Percentiles rank a stretch among this genome's conserved stretches.
Evolutionary conservation across 768 basidiomycete species (phyloP).

Genomic region (Porphyrellus cyaneotinctus): DNA sequence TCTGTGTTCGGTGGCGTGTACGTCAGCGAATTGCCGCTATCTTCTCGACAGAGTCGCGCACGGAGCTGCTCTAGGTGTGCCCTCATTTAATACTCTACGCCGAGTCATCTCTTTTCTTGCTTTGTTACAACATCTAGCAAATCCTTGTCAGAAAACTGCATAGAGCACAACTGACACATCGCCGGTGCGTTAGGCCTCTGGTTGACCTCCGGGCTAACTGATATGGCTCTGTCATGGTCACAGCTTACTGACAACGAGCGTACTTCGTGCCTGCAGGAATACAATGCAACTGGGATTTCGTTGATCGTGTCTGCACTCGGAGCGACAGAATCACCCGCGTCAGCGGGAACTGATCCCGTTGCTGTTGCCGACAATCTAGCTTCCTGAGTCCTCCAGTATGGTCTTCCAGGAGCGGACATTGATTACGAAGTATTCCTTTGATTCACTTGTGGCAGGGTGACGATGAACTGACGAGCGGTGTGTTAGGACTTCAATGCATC

Average conservation of each 20-base stretch:
- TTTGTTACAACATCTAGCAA: no score
- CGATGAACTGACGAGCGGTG: no score
- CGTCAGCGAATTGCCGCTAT: no score
- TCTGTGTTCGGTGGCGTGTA: no score
- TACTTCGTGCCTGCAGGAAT: conserved; percentile 40
- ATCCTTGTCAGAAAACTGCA: no score
- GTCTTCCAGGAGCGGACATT: conserved; percentile 48
- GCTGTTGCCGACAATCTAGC: conserved; percentile 39
- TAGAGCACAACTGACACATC: no score
- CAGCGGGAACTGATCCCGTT: conserved; percentile 35
- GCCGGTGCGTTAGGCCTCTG: no score
- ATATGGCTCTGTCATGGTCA: conserved; percentile 43
- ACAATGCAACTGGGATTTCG: conserved; percentile 50
- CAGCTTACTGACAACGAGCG: conserved; percentile 35
- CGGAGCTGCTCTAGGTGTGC: no score
- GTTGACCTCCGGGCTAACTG: conserved; percentile 36
- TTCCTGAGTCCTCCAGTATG: conserved; percentile 41
- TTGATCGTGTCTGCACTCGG: conserved; percentile 55
- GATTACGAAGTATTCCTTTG: conserved; percentile 40
- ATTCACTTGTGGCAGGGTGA: neutral
- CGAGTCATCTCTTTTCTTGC: no score
- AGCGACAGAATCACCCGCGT: conserved; percentile 35
- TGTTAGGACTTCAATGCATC: conserved; percentile 31
- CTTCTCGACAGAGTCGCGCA: no score
- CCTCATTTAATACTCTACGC: no score